Evolutionary conservation across 1,284 basidiomycete genomes (phyloP).

Genomic region (Boletus austroedulis): DNA sequence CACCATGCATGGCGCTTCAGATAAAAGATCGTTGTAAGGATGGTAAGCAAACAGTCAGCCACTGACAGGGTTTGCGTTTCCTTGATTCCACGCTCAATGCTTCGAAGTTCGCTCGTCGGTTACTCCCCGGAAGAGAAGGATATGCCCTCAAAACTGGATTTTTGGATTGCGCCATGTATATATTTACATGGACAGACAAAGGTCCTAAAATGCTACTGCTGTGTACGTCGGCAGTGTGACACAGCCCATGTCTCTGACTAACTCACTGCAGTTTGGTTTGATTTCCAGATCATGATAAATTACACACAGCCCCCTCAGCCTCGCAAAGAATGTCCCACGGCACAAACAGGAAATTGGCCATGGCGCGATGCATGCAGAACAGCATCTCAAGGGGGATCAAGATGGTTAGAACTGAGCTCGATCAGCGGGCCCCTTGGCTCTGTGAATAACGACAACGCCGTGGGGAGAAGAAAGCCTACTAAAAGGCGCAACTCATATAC

Average conservation of each 20-base stretch:
- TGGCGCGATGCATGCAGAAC: background rate
- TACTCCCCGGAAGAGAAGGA: background rate
- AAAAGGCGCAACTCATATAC: background rate
- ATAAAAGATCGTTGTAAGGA: too few species aligned
- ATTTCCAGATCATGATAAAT: too few species aligned
- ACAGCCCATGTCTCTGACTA: background rate
- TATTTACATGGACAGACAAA: too few species aligned
- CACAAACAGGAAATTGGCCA: background rate
- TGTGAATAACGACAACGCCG: background rate
- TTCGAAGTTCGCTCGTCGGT: background rate
- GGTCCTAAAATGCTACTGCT: too few species aligned
- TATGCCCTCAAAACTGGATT: too few species aligned
- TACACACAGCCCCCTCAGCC: background rate
- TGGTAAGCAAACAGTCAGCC: too few species aligned
- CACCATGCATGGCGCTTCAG: background rate
- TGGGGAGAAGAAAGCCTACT: background rate
- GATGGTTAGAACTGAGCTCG: background rate
- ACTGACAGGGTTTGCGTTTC: too few species aligned
- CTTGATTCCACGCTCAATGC: background rate
- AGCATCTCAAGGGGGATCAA: constrained; percentile 7
- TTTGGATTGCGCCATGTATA: too few species aligned
- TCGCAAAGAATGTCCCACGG: background rate
- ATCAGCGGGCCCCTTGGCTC: background rate
- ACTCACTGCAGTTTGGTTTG: too few species aligned
- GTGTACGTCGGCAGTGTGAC: background rate